Evolutionary conservation across 1,139 yeast genomes (phyloP).

Genomic region (Diutina catenulata): DNA sequence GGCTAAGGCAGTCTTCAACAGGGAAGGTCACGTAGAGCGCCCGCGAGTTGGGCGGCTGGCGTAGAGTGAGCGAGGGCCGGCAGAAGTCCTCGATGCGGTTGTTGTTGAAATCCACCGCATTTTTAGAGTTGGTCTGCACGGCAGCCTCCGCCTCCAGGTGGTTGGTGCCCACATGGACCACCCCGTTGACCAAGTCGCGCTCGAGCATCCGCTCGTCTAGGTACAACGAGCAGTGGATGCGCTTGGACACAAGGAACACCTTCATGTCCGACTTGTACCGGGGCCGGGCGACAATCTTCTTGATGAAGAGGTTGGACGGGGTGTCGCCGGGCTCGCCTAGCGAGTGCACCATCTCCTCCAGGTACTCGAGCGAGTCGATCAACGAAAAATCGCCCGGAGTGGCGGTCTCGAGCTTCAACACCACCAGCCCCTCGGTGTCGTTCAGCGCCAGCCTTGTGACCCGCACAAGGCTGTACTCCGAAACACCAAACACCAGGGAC

Average conservation of each 20-base stretch:
- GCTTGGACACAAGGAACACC: slow-evolving; percentile 21
- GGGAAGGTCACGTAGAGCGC: slow-evolving; percentile 1
- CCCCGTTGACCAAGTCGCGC: slow-evolving; percentile 39
- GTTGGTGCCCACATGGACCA: slow-evolving; percentile 19
- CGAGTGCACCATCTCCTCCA: slow-evolving; percentile 27
- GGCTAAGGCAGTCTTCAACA: background rate
- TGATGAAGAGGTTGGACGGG: slow-evolving; percentile 35
- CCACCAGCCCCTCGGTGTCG: slow-evolving; percentile 37
- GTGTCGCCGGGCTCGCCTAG: slow-evolving; percentile 28
- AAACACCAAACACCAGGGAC: slow-evolving; percentile 25
- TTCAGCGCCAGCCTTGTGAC: slow-evolving; percentile 44
- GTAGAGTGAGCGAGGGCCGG: background rate
- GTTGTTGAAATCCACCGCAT: background rate
- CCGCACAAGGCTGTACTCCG: slow-evolving; percentile 33
- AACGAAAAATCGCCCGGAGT: slow-evolving; percentile 39
- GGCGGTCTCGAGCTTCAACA: slow-evolving; percentile 43
- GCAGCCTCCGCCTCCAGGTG: background rate
- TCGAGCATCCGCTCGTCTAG: slow-evolving; percentile 39
- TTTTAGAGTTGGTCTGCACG: background rate
- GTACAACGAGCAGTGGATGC: slow-evolving; percentile 27
- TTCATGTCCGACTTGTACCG: slow-evolving; percentile 42
- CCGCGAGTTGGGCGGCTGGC: background rate
- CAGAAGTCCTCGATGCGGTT: background rate
- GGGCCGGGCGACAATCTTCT: slow-evolving; percentile 38
- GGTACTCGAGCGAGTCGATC: slow-evolving; percentile 36